Conservation (phyloP, 768 basidiomycete species). For the Trametes cinnabarina region DNA sequence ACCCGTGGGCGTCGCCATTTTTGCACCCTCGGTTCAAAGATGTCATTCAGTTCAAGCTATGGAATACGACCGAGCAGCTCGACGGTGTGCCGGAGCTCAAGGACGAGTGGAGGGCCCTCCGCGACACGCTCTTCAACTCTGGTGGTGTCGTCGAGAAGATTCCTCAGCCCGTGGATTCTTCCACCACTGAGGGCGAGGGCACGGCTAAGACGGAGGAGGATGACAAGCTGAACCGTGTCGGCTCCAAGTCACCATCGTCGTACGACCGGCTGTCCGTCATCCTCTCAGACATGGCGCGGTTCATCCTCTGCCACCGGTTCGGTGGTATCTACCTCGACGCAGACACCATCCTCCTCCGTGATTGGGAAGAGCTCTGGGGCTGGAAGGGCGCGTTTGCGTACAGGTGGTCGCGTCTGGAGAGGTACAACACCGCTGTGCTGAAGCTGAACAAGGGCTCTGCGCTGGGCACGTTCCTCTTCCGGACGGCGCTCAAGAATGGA, state of each 20-base stretch:
- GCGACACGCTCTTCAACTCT: conserved; percentile 82
- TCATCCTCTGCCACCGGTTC: conserved; percentile 94
- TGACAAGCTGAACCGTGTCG: conserved; percentile 74
- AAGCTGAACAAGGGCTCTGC: conserved; percentile 92
- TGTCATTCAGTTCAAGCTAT: conserved; percentile 91
- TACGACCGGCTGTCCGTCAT: conserved; percentile 94
- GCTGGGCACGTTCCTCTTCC: conserved; percentile 89
- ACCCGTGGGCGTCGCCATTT: conserved; percentile 95
- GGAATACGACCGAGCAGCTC: conserved; percentile 98
- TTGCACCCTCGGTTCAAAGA: conserved; percentile 90
- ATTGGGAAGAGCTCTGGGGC: conserved; percentile 99
- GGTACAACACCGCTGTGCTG: conserved; percentile 96
- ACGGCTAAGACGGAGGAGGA: conserved; percentile 34
- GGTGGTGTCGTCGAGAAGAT: conserved; percentile 74
- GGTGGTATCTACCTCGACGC: conserved; percentile 97
- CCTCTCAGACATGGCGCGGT: conserved; percentile 94
- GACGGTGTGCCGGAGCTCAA: conserved; percentile 88
- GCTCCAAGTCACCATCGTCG: conserved; percentile 81
- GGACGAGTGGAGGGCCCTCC: conserved; percentile 82
- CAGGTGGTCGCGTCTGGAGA: conserved; percentile 88
- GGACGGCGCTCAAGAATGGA: conserved; percentile 89
- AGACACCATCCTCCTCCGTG: conserved; percentile 91
- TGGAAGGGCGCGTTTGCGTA: conserved; percentile 97
- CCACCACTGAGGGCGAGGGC: conserved; percentile 11
- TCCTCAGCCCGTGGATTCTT: conserved; percentile 41